phyloP scores from a whole-genome alignment of 306 rosid genomes.

The Ormosia emarginata region DNA sequence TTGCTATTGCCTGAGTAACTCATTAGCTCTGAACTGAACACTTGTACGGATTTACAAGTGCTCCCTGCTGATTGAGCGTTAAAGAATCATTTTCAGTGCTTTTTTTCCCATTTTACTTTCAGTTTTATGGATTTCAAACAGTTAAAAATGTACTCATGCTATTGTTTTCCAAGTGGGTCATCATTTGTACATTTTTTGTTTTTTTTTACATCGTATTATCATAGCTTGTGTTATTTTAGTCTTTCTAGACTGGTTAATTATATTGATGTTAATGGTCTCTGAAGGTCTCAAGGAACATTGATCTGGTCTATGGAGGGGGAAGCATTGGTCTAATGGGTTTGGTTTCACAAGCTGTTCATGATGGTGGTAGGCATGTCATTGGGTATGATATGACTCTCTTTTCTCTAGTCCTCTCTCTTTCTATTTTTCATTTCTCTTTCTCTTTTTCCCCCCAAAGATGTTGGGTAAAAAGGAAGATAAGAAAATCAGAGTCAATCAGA shows the following conservation, averaged over 20 bases:
- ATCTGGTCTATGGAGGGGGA: conserved; percentile 98
- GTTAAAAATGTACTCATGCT: conserved; percentile 2
- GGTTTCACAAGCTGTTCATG: conserved; percentile 99
- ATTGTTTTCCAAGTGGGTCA: conserved; percentile 15
- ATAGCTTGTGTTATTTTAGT: background rate
- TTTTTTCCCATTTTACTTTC: background rate
- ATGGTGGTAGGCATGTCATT: conserved; percentile 96
- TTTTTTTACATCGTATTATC: conserved; percentile 6
- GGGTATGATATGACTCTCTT: conserved; percentile 47
- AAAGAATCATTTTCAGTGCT: conserved; percentile 3
- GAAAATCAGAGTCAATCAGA: conserved; percentile 29
- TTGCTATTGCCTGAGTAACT: background rate
- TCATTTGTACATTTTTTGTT: conserved; percentile 4
- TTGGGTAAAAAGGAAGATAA: conserved; percentile 29
- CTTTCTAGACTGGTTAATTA: conserved; percentile 6
- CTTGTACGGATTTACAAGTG: conserved; percentile 16
- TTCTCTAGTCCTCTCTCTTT: background rate
- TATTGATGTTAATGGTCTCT: conserved; percentile 24
- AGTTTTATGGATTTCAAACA: background rate
- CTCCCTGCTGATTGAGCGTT: conserved; percentile 9
- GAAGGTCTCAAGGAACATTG: conserved; percentile 92
- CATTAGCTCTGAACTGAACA: background rate
- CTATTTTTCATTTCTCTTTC: background rate
- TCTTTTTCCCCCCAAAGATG: conserved; percentile 17
- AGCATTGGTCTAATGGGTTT: conserved; percentile 98